Conservation (phyloP, 2,329 filamentous ascomycete genomes). For the Dactylellina drechsleri region DNA sequence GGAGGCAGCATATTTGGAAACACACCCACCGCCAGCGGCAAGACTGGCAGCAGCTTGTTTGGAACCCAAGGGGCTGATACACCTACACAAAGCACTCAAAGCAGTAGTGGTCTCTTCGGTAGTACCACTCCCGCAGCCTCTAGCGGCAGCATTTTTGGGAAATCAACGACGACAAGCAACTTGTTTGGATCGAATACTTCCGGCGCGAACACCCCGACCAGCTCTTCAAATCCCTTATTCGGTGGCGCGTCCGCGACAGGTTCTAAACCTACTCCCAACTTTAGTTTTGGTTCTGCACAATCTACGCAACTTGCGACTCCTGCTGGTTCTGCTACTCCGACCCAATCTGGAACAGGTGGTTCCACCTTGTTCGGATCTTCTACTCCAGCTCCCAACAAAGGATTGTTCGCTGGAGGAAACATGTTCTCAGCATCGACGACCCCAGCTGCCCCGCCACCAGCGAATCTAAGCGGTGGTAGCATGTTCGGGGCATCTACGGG, state of each 20-base stretch:
- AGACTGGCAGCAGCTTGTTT: constrained; percentile 28
- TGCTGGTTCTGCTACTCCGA: constrained; percentile 36
- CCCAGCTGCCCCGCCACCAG: constrained; percentile 37
- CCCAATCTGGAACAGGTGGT: constrained; percentile 28
- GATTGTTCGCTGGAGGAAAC: constrained; percentile 9
- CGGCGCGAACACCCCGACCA: constrained; percentile 39
- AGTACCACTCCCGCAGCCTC: constrained; percentile 19
- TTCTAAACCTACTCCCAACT: constrained; percentile 33
- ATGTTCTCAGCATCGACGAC: constrained; percentile 42
- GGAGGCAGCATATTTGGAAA: constrained; percentile 33
- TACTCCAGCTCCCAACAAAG: constrained; percentile 45
- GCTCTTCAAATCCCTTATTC: constrained; percentile 21
- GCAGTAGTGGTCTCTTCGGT: constrained; percentile 29
- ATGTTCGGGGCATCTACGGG: constrained; percentile 45
- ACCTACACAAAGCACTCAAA: constrained; percentile 30
- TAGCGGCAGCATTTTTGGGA: constrained; percentile 42
- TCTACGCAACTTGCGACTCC: constrained; percentile 45
- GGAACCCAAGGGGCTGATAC: constrained; percentile 26
- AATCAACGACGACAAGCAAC: constrained; percentile 26
- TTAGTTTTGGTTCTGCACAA: constrained; percentile 43
- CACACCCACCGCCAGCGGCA: constrained; percentile 29
- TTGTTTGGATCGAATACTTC: constrained; percentile 40
- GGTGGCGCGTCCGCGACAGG: constrained; percentile 19
- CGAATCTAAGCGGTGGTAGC: constrained; percentile 24
- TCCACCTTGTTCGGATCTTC: constrained; percentile 42